Conservation (phyloP, 306 rosid genomes). For the Prunus armeniaca region DNA sequence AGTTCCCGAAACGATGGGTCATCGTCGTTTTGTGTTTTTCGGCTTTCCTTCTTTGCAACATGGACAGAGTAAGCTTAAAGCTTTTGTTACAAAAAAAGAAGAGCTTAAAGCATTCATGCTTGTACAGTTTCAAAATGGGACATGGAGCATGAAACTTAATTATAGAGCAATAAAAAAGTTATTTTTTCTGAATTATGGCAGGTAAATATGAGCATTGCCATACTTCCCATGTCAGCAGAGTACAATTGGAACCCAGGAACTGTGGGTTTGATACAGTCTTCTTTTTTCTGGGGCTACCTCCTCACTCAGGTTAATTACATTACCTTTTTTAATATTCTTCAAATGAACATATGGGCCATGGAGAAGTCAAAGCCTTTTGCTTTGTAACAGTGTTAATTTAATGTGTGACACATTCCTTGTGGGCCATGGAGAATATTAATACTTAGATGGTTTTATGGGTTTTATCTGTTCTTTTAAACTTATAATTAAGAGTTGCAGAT, state of each 20-base stretch:
- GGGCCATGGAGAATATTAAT: background rate
- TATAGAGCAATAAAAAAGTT: background rate
- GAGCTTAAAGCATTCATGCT: background rate
- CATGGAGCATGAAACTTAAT: background rate
- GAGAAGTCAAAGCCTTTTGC: too few species aligned
- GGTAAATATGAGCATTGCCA: constrained; percentile 99
- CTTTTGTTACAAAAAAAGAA: background rate
- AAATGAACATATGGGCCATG: too few species aligned
- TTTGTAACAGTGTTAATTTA: too few species aligned
- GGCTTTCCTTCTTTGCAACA: constrained; percentile 91
- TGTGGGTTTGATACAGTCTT: constrained; percentile 91
- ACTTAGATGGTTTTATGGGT: background rate
- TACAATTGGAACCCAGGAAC: constrained; percentile 83
- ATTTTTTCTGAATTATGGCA: constrained; percentile 27
- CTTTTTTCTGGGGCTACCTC: constrained; percentile 99
- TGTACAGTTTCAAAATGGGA: background rate
- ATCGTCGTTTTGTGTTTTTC: constrained; percentile 88
- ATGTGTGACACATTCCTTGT: too few species aligned
- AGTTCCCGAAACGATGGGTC: constrained; percentile 88
- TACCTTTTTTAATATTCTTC: background rate
- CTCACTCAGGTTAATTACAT: constrained; percentile 73
- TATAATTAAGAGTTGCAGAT: constrained; percentile 49
- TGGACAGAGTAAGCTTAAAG: constrained; percentile 73
- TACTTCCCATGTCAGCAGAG: constrained; percentile 99
- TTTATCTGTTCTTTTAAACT: background rate